Conservation (phyloP, 2,329 filamentous ascomycete genomes). For the Podosphaera aphanis region DNA sequence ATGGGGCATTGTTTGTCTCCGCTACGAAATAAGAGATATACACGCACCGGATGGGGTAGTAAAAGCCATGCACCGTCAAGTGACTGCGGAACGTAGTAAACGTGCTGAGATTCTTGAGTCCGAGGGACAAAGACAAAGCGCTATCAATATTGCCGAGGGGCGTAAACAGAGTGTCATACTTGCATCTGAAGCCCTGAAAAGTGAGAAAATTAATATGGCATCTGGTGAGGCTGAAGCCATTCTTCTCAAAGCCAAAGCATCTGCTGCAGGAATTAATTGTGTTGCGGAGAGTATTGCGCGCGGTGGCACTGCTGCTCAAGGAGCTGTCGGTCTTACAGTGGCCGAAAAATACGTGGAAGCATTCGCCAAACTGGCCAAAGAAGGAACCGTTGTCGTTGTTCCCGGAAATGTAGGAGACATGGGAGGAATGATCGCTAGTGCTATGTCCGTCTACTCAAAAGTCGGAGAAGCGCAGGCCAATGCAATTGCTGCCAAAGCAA, state of each 20-base stretch:
- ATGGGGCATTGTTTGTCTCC: slow-evolving; percentile 87
- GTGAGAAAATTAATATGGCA: slow-evolving; percentile 84
- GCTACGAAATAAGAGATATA: slow-evolving; percentile 96
- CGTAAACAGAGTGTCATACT: slow-evolving; percentile 92
- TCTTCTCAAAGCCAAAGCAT: slow-evolving; percentile 60
- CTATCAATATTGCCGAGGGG: slow-evolving; percentile 97
- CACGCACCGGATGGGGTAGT: slow-evolving; percentile 86
- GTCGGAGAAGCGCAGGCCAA: slow-evolving; percentile 61
- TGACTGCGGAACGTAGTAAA: slow-evolving; percentile 92
- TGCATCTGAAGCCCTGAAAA: slow-evolving; percentile 71
- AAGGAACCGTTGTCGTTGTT: slow-evolving; percentile 86
- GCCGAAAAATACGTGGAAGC: slow-evolving; percentile 97
- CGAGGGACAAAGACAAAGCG: slow-evolving; percentile 86
- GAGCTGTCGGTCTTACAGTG: slow-evolving; percentile 65
- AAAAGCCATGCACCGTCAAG: slow-evolving; percentile 93
- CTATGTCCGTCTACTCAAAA: slow-evolving; percentile 86
- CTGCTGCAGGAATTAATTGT: slow-evolving; percentile 67
- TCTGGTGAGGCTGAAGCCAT: slow-evolving; percentile 89
- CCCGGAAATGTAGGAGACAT: slow-evolving; percentile 95
- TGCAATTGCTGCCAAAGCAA: slow-evolving; percentile 32
- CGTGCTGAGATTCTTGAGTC: slow-evolving; percentile 93
- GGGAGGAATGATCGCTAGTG: slow-evolving; percentile 86
- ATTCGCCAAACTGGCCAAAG: slow-evolving; percentile 75
- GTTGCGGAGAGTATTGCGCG: slow-evolving; percentile 54
- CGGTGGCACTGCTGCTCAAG: slow-evolving; percentile 53